Base-by-base conservation (phyloP, 352 stramenopile species). In the Pythium vanterpoolii region DNA sequence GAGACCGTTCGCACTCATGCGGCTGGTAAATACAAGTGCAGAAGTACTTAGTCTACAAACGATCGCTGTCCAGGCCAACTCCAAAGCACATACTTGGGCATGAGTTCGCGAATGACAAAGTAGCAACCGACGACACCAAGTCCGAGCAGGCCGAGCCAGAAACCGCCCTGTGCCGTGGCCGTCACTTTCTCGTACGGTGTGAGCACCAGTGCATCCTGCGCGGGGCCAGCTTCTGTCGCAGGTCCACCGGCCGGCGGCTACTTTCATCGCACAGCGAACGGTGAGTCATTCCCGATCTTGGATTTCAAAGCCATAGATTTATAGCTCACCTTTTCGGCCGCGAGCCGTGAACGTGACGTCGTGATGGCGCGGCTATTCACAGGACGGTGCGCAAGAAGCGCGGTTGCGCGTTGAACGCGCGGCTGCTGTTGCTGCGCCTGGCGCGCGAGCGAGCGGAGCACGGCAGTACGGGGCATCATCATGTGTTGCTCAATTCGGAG, bases 171-270 rank as follows among this genome's bases (percentile, higher is more conserved):
- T 30, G 85, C 88, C 8, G 85, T 95, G 10, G 85, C 95, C 23
- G 91, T 94, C 23, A 98, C 93, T 69, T 98, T 97, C 82, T 98
- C 76, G 28, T 96, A 97, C 16, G 95, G 93, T 45, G 93, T 96
- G 52, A 98, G 78, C 39, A 98, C 86, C 44, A 93, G 73, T 36
- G 84, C 84, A 46, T 93, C 84, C 60, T 83, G 67, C 18, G 77
- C 39, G 11, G 23, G 23, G 14, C 52, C 60, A 13, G 44, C 59
- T 43, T 84, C 82, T 31, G 83, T 65, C 40, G 74, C 72, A 9
- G 39, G 30, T 36, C 87, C 78, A 40, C 65, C 56, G 13, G 47
- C 66, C 38, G 55, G 55, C 26, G 55, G 55, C 55, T 62, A 18
- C 9, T 31, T 45, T 38, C 33, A 38, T 38, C 16, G 33, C 21